A percentile compares a stretch with the other conserved stretches of the same genome.
Conservation (phyloP, 139 green algal genomes). For the Tetradesmus lagerheimii region DNA sequence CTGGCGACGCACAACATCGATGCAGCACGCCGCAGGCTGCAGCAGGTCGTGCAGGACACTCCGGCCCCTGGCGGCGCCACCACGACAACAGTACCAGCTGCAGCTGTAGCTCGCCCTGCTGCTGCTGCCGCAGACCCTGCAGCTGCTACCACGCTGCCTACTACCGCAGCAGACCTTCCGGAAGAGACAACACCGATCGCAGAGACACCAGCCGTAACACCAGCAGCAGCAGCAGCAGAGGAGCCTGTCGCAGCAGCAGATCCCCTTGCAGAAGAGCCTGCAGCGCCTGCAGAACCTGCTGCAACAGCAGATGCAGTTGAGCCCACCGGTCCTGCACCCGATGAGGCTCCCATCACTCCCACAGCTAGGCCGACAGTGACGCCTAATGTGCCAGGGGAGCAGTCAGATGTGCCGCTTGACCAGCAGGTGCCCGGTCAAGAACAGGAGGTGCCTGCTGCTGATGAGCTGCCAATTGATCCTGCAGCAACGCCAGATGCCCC, state of each 20-base stretch:
- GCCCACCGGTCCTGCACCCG: not conserved
- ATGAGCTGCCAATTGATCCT: not conserved
- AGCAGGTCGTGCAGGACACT: not conserved
- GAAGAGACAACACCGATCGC: not conserved
- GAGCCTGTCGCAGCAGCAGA: not conserved
- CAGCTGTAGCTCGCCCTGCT: not conserved
- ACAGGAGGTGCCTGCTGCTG: not conserved
- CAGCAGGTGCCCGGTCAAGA: not conserved
- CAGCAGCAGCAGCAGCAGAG: not conserved
- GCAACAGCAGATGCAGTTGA: not conserved
- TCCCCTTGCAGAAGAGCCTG: not conserved
- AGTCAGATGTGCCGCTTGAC: not conserved
- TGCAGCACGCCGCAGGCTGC: constrained; percentile 17
- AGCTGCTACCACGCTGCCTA: not conserved
- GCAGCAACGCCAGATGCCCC: not conserved
- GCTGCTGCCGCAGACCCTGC: not conserved
- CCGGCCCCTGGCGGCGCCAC: constrained; percentile 35
- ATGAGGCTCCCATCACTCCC: not conserved
- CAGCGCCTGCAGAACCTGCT: too few relatives aligned
- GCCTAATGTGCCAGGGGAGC: not conserved
- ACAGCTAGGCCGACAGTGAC: not conserved
- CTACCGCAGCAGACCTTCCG: not conserved
- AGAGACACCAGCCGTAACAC: not conserved
- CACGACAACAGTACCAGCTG: not conserved
- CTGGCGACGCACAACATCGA: not conserved